Conservation (phyloP, 768 basidiomycete species). For the Pleurotus eryngii region DNA sequence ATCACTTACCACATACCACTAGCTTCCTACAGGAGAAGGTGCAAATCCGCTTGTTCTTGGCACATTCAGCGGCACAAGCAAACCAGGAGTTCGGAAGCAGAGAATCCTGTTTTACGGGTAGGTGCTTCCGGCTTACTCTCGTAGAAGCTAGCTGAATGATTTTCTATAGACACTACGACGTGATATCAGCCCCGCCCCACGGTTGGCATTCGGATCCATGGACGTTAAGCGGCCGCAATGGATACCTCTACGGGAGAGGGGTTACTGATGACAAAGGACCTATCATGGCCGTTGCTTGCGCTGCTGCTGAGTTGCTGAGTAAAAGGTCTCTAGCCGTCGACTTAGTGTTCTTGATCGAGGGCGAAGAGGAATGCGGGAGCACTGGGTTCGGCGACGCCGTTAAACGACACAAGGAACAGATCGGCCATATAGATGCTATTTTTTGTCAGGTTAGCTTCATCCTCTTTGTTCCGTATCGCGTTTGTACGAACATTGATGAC, state of each 20-base stretch:
- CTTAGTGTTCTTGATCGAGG: constrained; percentile 88
- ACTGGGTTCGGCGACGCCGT: constrained; percentile 81
- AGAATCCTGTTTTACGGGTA: constrained; percentile 91
- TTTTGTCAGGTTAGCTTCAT: constrained; percentile 63
- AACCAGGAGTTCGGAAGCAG: constrained; percentile 50
- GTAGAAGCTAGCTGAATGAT: too few species aligned
- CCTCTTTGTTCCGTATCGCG: not conserved
- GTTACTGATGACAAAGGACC: constrained; percentile 97
- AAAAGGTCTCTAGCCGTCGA: constrained; percentile 78
- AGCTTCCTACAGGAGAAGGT: constrained; percentile 77
- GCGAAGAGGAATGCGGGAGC: constrained; percentile 96
- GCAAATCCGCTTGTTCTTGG: constrained; percentile 88
- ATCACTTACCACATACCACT: constrained; percentile 1
- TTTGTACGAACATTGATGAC: constrained; percentile 1
- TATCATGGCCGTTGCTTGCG: constrained; percentile 85
- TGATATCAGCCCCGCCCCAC: constrained; percentile 74
- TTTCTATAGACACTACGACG: constrained; percentile 82
- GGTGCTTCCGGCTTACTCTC: constrained; percentile 12
- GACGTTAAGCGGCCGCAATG: constrained; percentile 75
- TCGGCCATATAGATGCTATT: constrained; percentile 87
- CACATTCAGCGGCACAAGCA: constrained; percentile 71
- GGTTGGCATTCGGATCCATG: constrained; percentile 89
- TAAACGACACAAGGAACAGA: constrained; percentile 69
- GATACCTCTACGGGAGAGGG: constrained; percentile 87
- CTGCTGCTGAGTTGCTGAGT: constrained; percentile 77